Evolutionary conservation across 352 stramenopile genomes (phyloP), one percentile per base, ranked within the genome.

Genomic region (Blastocystis sp.): DNA sequence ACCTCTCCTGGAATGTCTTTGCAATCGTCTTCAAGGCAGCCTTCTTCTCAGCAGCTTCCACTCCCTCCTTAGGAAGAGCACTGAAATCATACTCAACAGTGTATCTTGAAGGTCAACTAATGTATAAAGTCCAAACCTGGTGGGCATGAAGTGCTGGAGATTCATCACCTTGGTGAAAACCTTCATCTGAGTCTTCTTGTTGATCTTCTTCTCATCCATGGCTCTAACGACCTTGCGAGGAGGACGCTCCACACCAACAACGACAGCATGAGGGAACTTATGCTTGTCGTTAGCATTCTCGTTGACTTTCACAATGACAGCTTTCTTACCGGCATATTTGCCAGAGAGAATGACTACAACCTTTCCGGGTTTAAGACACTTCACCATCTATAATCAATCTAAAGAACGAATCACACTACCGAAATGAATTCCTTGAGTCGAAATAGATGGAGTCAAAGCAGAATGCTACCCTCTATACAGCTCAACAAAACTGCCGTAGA

Each of bases 141-240:
- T 90, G 62, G 84, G 84, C 84, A 90, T 90, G 73, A 90, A 66
- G 84, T 90, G 84, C 57, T 75, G 58, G 78, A 89, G 69, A 58
- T 90, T 90, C 6, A 90, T 81, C 11, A 70, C 54, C 78, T 90
- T 90, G 66, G 69, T 90, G 77, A 90, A 90, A n/a, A 77, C 53
- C 35, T 90, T 66, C 70, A 79, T 89, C 7, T 79, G 40, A 66
- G 78, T 81, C 27, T 35, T 89, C 42, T 77, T 90, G n/a, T 78
- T 89, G 24, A 79, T 42, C 17, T n/a, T 89, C 68, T 89, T 90
- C 57, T 90, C 51, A 7, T 17, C 13, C 73, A 90, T 90, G 13
- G 11, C 44, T 78, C 37, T 77, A 42, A 30, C 33, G 13, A 90
- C 84, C 48, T 81, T 90, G 51, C 84, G 70, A 60, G 84, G 84